phyloP scores from a whole-genome alignment of 768 basidiomycete genomes.

The Sistotremastrum niveocremeum region DNA sequence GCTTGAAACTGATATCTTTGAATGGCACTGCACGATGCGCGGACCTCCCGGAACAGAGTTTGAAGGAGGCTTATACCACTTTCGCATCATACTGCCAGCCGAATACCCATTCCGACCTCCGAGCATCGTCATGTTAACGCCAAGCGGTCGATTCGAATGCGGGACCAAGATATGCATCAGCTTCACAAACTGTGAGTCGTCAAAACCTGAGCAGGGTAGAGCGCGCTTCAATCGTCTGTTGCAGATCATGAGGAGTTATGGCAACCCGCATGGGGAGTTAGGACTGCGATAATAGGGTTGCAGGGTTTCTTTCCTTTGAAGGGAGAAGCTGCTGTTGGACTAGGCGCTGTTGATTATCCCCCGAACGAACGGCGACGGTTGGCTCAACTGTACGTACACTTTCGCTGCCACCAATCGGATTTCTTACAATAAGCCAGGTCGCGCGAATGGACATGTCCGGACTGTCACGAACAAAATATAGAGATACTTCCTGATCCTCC shows the following conservation, averaged over 20 bases:
- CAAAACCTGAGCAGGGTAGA: conserved; percentile 8
- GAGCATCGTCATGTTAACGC: conserved; percentile 90
- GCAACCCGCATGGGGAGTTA: conserved; percentile 98
- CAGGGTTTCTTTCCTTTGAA: conserved; percentile 85
- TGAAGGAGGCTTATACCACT: conserved; percentile 92
- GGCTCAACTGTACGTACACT: conserved; percentile 48
- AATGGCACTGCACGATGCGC: conserved; percentile 97
- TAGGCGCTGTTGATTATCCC: conserved; percentile 79
- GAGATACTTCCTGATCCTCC: conserved; percentile 59
- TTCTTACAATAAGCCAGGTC: conserved; percentile 36
- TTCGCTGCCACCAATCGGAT: background rate
- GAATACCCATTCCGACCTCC: conserved; percentile 97
- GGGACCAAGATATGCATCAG: conserved; percentile 95
- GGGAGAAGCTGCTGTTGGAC: conserved; percentile 75
- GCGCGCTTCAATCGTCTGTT: conserved; percentile 9
- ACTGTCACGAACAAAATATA: conserved; percentile 53
- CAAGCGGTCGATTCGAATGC: conserved; percentile 92
- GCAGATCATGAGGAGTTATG: conserved; percentile 90
- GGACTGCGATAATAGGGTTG: conserved; percentile 82
- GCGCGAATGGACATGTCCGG: conserved; percentile 66
- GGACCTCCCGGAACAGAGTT: conserved; percentile 83
- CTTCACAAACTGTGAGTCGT: conserved; percentile 69
- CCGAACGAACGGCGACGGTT: conserved; percentile 62
- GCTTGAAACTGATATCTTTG: conserved; percentile 33
- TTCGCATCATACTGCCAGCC: conserved; percentile 78